phyloP scores from a whole-genome alignment of 768 basidiomycete genomes.

The Kwoniella mangroviensis region DNA sequence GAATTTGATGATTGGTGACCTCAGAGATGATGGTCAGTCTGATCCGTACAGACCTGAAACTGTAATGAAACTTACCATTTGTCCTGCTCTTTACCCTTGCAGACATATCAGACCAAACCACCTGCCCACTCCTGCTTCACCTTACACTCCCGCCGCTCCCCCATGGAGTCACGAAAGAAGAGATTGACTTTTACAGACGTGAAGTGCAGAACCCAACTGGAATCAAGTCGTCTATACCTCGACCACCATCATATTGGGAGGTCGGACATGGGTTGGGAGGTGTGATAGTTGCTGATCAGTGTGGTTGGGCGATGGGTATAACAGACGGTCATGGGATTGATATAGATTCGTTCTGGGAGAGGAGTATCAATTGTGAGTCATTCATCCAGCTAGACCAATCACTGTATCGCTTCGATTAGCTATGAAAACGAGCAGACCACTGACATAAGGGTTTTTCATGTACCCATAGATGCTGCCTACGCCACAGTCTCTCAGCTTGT shows the following conservation, averaged over 20 bases:
- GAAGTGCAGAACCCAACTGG: constrained; percentile 52
- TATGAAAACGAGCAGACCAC: background rate
- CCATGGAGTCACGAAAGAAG: constrained; percentile 16
- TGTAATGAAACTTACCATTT: background rate
- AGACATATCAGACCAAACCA: constrained; percentile 28
- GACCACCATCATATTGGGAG: constrained; percentile 47
- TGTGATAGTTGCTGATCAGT: constrained; percentile 75
- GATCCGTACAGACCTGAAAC: too few relatives aligned
- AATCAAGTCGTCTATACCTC: constrained; percentile 30
- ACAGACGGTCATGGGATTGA: constrained; percentile 69
- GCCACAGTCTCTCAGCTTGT: constrained; percentile 70
- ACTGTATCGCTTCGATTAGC: background rate
- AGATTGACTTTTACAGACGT: constrained; percentile 43
- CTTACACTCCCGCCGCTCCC: constrained; percentile 49
- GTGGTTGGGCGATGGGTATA: constrained; percentile 74
- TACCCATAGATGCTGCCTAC: constrained; percentile 69
- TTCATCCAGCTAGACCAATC: background rate
- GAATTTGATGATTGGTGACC: constrained; percentile 31
- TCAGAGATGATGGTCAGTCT: constrained; percentile 43
- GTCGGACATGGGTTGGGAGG: constrained; percentile 60
- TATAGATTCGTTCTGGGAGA: constrained; percentile 68
- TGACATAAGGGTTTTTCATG: background rate
- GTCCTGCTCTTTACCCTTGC: background rate
- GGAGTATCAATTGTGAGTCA: constrained; percentile 67
- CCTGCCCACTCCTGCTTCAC: constrained; percentile 48